A percentile compares a stretch with the other conserved stretches of the same genome.
Evolutionary conservation across 192 early-diverging fungal species (phyloP).

Genomic region (Coemansia sp.): DNA sequence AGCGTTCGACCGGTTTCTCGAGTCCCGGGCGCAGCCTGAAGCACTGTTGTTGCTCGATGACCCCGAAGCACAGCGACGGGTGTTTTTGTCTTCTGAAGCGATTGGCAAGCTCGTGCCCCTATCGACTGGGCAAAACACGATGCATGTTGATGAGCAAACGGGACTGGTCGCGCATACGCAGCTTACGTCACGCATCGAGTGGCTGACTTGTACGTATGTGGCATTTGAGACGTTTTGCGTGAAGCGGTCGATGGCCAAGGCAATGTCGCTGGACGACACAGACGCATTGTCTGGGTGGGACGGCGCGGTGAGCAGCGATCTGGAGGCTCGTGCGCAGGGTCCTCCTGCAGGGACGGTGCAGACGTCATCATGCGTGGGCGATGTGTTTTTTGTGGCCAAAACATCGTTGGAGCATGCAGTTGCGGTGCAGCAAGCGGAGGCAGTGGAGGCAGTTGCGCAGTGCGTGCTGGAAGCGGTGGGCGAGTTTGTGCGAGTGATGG

Average conservation of each 20-base stretch:
- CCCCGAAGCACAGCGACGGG: slow-evolving; percentile 14
- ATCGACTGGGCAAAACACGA: neutral
- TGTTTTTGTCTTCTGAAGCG: slow-evolving; percentile 36
- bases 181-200: slow-evolving; percentile 27
- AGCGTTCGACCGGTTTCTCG: slow-evolving; percentile 81
- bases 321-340: neutral
- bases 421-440: slow-evolving; percentile 68
- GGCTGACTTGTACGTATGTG: slow-evolving; percentile 44
- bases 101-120: slow-evolving; percentile 22
- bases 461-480: slow-evolving; percentile 56
- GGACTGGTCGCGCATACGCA: slow-evolving; percentile 38
- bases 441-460: slow-evolving; percentile 70
- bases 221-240: slow-evolving; percentile 45
- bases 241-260: slow-evolving; percentile 32
- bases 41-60: slow-evolving; percentile 12
- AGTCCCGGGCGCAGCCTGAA: slow-evolving; percentile 68
- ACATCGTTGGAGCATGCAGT: slow-evolving; percentile 71
- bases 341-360: neutral
- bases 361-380: slow-evolving; percentile 74
- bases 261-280: slow-evolving; percentile 46
- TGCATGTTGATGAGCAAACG: slow-evolving; percentile 22
- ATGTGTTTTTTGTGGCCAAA: slow-evolving; percentile 90
- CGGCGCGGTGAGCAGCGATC: slow-evolving; percentile 8
- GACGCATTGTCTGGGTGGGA: slow-evolving; percentile 38
- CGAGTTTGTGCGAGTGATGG: slow-evolving; percentile 28